Evolutionary conservation across 106 monocot species (phyloP), one percentile per base, ranked within the genome.

Genomic region (Dendrobium chrysotoxum): DNA sequence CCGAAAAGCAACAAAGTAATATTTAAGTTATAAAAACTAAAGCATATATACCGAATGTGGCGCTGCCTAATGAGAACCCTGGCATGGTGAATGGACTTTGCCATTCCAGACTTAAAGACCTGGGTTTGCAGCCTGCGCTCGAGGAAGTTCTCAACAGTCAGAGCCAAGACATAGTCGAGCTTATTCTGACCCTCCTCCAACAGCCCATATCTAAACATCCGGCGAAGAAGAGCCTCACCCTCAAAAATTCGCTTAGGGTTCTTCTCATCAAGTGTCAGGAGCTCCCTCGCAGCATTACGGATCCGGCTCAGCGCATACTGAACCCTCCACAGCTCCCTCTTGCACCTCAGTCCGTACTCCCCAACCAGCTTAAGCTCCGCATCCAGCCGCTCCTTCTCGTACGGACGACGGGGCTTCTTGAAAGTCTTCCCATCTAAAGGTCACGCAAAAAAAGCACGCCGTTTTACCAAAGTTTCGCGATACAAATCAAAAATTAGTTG

Each of bases 331-430:
- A 93, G 87, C 80, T 96, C 93, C 31, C 96, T 82, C 83, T 96
- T 96, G 88, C 86, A 86, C 13, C 96, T 83, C n/a, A 96, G 88
- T 7, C 96, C 96, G 55, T 96, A 96, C 86, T 96, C 96, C 2
- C 96, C 96, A 8, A 93, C 93, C 0, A 96, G 93, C 87, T 96
- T 96, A 79, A 96, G 85, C 80, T 96, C 96, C 0, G 93, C 86
- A 66, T 96, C 96, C 12, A 91, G 84, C 40, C 96, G 89, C 84
- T 96, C 96, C 81, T 96, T 93, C 91, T 93, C 96, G 67, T 96
- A 96, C 0, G 96, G 96, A 75, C 93, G 91, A 4, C 93, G 85
- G 42, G 96, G 96, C 82, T 96, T 96, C 88, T 96, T 96, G 84
- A 96, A 96, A 17, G 96, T 96, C 78, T 96, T 96, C 50, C 96